Evolutionary conservation across 73 alveolate genomes (phyloP).

Genomic region (Paramecium octaurelia): DNA sequence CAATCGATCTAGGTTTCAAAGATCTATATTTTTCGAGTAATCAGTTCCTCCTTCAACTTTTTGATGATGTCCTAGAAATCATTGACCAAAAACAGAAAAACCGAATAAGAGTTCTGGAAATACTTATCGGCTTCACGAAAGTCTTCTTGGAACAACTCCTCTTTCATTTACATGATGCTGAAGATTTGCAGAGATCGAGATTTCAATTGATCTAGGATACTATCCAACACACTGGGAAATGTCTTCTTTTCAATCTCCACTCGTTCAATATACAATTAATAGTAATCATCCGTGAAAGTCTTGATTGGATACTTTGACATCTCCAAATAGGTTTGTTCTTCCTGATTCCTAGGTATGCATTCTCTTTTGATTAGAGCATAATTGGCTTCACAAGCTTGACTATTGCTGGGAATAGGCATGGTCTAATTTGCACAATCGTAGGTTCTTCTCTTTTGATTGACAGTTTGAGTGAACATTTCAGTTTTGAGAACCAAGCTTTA

Average conservation of each 20-base stretch:
- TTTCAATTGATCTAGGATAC: background rate
- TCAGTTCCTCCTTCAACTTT: background rate
- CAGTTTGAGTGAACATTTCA: background rate
- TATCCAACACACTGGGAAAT: background rate
- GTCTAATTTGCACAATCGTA: background rate
- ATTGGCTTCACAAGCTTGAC: background rate
- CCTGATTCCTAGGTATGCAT: conserved; percentile 7
- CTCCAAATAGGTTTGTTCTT: conserved; percentile 28
- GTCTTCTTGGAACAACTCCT: background rate
- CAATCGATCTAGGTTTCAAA: conserved; percentile 10
- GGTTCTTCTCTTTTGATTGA: background rate
- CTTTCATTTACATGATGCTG: background rate
- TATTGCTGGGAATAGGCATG: background rate
- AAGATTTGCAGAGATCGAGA: background rate
- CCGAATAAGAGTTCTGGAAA: background rate
- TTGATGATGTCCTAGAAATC: background rate
- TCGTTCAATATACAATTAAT: background rate
- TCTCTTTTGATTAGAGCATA: conserved; percentile 30
- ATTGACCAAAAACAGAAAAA: background rate
- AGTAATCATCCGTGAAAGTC: background rate
- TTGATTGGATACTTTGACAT: conserved; percentile 1
- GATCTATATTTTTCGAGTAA: conserved; percentile 8
- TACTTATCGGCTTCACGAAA: background rate
- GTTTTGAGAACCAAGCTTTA: background rate
- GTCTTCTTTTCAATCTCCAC: background rate